Evolutionary conservation across 1,139 yeast species (phyloP), one percentile per base, ranked within the genome.

Genomic region (Kurtzmaniella quercitrusa): DNA sequence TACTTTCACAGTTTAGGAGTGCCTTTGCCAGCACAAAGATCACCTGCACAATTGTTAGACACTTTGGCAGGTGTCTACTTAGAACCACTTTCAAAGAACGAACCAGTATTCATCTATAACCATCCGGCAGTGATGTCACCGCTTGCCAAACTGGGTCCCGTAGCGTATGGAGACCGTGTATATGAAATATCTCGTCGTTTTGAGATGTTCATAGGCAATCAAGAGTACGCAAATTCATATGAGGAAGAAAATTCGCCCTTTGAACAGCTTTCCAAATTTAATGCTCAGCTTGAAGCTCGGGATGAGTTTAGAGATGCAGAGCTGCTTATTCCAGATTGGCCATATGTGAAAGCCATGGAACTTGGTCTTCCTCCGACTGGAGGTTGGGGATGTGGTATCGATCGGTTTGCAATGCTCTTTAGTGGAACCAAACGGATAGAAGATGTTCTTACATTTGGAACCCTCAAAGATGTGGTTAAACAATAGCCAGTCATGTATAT

Each of bases 301-400:
- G 62, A 61, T 2, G 69, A 73, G 14, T 73, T 61, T 47, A 59
- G 68, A 9, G 95, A 88, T 53, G 61, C 65, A 2, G 96, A 88
- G 47, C 65, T 81, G 21, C 66, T 85, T 38, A 61, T 84, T 0
- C 88, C 95, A 0, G 98, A 93, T 60, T 70, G 79, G 57, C 71
- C 73, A 38, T 93, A 81, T 56, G 78, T 88, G 2, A 71, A 77
- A 37, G 78, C 84, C 12, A 80, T 94, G 87, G 93, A 88, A 56
- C 87, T 84, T 74, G 98, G 96, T 1, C 74, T 94, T 61, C 97
- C 98, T 3, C 98, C 98, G 0, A 91, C 97, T 1, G 98, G 96
- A 1, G 99, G 99, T 0, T 88, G 96, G 88, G 99, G 98, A 0
- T 68, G 95, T 49, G 99, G 99, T 0, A 74, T 94, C 19, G 99